phyloP scores from a whole-genome alignment of 768 basidiomycete species.

The Suillus spraguei region DNA sequence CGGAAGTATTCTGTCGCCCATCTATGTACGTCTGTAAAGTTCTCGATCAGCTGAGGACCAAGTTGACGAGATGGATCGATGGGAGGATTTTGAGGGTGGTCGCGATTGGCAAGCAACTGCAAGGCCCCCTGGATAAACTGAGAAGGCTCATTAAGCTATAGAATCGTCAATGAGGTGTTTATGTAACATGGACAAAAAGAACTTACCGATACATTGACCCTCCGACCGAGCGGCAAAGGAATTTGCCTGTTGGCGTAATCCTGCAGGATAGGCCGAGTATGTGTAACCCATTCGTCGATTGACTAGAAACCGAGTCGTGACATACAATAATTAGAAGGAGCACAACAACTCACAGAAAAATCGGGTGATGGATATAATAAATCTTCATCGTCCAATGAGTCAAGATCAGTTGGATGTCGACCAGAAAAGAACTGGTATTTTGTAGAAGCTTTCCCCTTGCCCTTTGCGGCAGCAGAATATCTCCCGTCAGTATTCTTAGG shows the following conservation, averaged over 20 bases:
- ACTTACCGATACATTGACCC: conserved; percentile 29
- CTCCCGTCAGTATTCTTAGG: neutral
- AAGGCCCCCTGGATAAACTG: conserved; percentile 27
- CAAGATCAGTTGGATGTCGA: neutral
- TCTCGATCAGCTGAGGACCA: conserved; percentile 34
- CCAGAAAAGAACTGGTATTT: neutral
- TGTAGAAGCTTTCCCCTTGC: conserved; percentile 16
- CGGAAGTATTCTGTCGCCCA: conserved; percentile 34
- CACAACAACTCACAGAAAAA: neutral
- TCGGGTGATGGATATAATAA: neutral
- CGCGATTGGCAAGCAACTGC: conserved; percentile 33
- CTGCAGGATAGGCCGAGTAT: conserved; percentile 26
- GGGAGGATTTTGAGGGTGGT: conserved; percentile 9
- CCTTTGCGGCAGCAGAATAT: conserved; percentile 19
- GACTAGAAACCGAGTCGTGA: conserved; percentile 15
- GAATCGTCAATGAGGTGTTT: conserved; percentile 7
- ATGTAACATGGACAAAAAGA: neutral
- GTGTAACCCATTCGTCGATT: conserved; percentile 23
- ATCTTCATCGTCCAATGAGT: too few species aligned
- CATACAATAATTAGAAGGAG: neutral
- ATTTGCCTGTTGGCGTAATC: conserved; percentile 32
- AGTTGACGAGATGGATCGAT: conserved; percentile 23
- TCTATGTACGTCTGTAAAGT: conserved; percentile 29
- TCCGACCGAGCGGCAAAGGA: conserved; percentile 25
- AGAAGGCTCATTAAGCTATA: conserved; percentile 28